A percentile compares a stretch with the other conserved stretches of the same genome.
Evolutionary conservation across 1,284 basidiomycete species (phyloP).

Genomic region (Cutaneotrichosporon cyanovorans): DNA sequence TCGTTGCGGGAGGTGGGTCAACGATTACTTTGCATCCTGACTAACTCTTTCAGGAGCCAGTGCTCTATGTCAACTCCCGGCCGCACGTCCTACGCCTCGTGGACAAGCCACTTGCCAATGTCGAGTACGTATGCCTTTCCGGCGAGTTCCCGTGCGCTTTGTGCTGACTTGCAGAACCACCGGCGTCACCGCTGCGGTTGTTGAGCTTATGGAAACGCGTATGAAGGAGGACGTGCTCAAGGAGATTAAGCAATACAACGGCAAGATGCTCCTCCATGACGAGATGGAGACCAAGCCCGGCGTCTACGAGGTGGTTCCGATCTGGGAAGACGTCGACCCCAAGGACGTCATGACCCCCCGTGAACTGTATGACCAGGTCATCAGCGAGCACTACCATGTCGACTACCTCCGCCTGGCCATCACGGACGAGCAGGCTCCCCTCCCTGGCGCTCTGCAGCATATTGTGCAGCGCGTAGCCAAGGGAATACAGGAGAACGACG

Average conservation of each 20-base stretch:
- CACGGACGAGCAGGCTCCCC: constrained; percentile 90
- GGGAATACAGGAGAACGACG: constrained; percentile 55
- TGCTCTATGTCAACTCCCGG: constrained; percentile 47
- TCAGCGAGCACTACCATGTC: constrained; percentile 68
- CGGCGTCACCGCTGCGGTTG: constrained; percentile 83
- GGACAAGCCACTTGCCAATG: constrained; percentile 81
- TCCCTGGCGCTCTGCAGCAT: constrained; percentile 73
- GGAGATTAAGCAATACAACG: constrained; percentile 66
- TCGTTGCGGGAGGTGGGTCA: constrained; percentile 74
- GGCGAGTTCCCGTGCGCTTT: no score
- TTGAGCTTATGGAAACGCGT: constrained; percentile 84
- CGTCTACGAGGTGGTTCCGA: constrained; percentile 73
- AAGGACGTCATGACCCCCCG: constrained; percentile 88
- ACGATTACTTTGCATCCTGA: no score
- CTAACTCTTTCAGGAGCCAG: no score
- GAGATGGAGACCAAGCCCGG: constrained; percentile 91
- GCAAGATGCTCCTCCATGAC: constrained; percentile 86
- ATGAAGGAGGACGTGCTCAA: constrained; percentile 84
- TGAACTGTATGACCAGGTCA: constrained; percentile 48
- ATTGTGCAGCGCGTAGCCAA: constrained; percentile 65
- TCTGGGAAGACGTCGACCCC: constrained; percentile 77
- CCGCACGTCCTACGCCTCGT: constrained; percentile 91
- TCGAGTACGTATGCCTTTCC: constrained; percentile 69
- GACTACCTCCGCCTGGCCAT: constrained; percentile 82
- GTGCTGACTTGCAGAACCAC: constrained; percentile 59